Evolutionary conservation across 768 basidiomycete genomes (phyloP).

Genomic region (Serendipita vermifera): DNA sequence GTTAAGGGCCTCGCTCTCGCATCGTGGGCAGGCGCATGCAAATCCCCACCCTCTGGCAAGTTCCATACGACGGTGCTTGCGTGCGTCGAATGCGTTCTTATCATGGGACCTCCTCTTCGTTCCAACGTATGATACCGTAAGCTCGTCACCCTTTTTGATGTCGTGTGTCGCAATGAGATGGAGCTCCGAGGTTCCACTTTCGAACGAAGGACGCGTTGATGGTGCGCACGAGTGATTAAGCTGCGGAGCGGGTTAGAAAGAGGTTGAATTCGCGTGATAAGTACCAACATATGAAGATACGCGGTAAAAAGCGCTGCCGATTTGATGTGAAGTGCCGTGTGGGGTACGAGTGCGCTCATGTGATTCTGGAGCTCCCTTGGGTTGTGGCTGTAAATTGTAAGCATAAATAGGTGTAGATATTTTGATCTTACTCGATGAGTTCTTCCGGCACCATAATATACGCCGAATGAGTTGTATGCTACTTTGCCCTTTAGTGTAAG

Average conservation of each 20-base stretch:
- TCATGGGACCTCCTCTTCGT: conserved; percentile 39
- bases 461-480: conserved; percentile 64
- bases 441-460: conserved; percentile 51
- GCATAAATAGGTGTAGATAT: neutral
- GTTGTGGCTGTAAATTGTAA: conserved; percentile 11
- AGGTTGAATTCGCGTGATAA: neutral
- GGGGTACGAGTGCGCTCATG: conserved; percentile 65
- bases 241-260: conserved; percentile 20
- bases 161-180: conserved; percentile 52
- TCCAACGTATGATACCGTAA: conserved; percentile 67
- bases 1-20: conserved; percentile 37
- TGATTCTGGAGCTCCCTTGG: conserved; percentile 32
- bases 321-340: conserved; percentile 57
- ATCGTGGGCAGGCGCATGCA: conserved; percentile 57
- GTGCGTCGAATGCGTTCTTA: conserved; percentile 34
- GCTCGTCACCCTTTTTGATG: conserved; percentile 61
- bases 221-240: conserved; percentile 66
- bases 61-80: conserved; percentile 55
- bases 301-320: conserved; percentile 62
- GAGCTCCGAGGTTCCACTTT: conserved; percentile 52
- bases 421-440: conserved; percentile 46
- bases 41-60: conserved; percentile 74
- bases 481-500: conserved; percentile 53
- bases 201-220: conserved; percentile 50
- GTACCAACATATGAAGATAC: conserved; percentile 56